phyloP scores from a whole-genome alignment of 2,329 filamentous ascomycete species.

The Venturia asperata region DNA sequence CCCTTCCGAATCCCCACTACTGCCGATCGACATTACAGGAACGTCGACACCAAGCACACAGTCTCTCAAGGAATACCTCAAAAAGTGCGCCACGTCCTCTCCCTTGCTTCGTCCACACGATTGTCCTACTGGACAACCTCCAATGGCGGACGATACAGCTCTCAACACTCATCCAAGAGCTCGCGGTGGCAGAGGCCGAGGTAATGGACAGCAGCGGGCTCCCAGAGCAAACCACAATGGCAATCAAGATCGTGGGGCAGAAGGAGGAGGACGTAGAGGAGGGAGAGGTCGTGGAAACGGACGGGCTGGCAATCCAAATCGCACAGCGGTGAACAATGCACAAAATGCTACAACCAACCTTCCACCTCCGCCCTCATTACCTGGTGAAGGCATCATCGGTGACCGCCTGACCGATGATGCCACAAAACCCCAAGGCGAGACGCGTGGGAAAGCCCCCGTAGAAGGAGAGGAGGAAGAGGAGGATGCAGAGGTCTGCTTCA shows the following conservation, averaged over 20 bases:
- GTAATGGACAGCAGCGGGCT: conserved; percentile 21
- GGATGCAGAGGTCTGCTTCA: conserved; percentile 87
- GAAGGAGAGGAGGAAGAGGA: conserved; percentile 43
- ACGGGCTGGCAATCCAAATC: conserved; percentile 20
- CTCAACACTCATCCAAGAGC: conserved; percentile 25
- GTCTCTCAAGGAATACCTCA: not conserved
- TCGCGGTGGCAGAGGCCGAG: conserved; percentile 28
- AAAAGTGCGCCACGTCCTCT: not conserved
- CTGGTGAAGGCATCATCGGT: conserved; percentile 38
- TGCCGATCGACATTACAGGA: not conserved
- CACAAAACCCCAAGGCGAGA: conserved; percentile 24
- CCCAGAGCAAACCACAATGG: conserved; percentile 4
- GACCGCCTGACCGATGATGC: conserved; percentile 43
- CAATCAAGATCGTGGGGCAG: not conserved
- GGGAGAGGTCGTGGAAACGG: conserved; percentile 23
- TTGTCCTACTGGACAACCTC: not conserved
- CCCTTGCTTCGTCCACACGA: not conserved
- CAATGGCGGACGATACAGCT: conserved; percentile 24
- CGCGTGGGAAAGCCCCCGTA: conserved; percentile 25
- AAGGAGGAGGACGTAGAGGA: conserved; percentile 30
- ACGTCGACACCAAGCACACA: not conserved
- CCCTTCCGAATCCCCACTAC: not conserved
- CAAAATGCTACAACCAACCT: conserved; percentile 22
- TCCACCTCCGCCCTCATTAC: conserved; percentile 31
- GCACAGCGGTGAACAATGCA: conserved; percentile 22